Evolutionary conservation across 768 basidiomycete species (phyloP), one percentile per base, ranked within the genome.

Genomic region (Lactarius psammicola): DNA sequence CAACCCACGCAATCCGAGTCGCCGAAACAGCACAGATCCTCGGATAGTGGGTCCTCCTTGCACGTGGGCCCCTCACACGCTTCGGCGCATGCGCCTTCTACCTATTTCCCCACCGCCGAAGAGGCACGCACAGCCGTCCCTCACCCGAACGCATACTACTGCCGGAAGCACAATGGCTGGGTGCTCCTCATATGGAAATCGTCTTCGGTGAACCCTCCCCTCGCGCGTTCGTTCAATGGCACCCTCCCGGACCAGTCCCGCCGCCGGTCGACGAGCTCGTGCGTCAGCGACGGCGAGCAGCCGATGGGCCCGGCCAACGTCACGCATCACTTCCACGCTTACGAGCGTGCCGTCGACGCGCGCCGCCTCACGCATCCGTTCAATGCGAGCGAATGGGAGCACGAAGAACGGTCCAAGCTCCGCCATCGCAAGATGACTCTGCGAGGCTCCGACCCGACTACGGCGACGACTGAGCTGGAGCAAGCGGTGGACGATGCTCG

Each of bases 261-360:
- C 83, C 38, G 84, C 87, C 56, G 81, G 76, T 72, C 74, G 72
- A 74, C 80, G 60, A 31, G 68, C 49, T 84, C 84, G 3, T 92
- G 90, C 72, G 73, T 87, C 23, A 82, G 78, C 3, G 80, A 82
- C 33, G 78, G 72, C 8, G 81, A 81, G n/a, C 79, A 82, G 53
- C 74, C 79, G 0, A 81, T 80, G 63, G 82, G 70, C 56, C 77
- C 67, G 59, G 67, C 71, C 33, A 90, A 92, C 75, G 78, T 82
- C 71, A 89, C 90, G 0, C 92, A 94, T 71, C 92, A 94, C 72
- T 93, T 90, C 71, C 92, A 94, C 74, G 81, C 80, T 62, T 93
- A 92, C 70, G 80, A 80, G 59, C 83, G 80, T 67, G 88, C 89
- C 2, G 82, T 92, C 34, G 88, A 91, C 72, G 81, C 88, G n/a